phyloP scores from a whole-genome alignment of 176 grass and related monocot genomes.

The Zoysia japonica region DNA sequence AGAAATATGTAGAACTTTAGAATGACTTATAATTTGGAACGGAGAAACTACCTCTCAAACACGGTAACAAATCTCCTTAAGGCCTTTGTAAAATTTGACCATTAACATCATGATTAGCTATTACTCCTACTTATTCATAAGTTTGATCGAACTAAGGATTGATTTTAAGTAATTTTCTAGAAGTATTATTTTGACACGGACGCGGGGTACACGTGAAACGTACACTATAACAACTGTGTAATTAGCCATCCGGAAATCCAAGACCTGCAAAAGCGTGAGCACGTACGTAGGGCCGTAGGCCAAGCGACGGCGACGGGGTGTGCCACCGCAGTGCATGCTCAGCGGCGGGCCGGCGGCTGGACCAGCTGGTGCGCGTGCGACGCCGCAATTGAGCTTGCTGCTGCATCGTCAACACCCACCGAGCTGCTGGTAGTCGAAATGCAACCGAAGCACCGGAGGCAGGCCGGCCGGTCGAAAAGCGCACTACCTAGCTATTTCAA shows the following conservation, averaged over 20 bases:
- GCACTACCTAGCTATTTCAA: slow-evolving; percentile 1
- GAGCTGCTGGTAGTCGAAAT: slow-evolving; percentile 19
- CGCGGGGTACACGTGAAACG: not conserved
- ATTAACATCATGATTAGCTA: too few species aligned
- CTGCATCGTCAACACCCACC: slow-evolving; percentile 32
- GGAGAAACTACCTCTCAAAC: too few species aligned
- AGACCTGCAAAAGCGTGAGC: not conserved
- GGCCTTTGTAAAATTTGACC: too few species aligned
- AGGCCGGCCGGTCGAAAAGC: slow-evolving; percentile 12
- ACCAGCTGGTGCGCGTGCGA: not conserved
- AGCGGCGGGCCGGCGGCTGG: not conserved
- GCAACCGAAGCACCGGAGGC: slow-evolving; percentile 20
- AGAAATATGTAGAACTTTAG: too few species aligned
- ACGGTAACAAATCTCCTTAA: too few species aligned
- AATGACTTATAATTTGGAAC: too few species aligned
- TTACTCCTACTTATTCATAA: too few species aligned
- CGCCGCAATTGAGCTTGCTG: slow-evolving; percentile 3
- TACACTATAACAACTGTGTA: not conserved
- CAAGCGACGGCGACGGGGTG: not conserved
- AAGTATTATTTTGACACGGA: too few species aligned
- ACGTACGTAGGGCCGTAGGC: not conserved
- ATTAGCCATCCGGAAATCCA: not conserved
- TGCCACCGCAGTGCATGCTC: not conserved
- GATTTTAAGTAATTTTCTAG: too few species aligned
- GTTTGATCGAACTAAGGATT: too few species aligned